Conservation (phyloP, 2,329 filamentous ascomycete species). For the Alternaria solani region DNA sequence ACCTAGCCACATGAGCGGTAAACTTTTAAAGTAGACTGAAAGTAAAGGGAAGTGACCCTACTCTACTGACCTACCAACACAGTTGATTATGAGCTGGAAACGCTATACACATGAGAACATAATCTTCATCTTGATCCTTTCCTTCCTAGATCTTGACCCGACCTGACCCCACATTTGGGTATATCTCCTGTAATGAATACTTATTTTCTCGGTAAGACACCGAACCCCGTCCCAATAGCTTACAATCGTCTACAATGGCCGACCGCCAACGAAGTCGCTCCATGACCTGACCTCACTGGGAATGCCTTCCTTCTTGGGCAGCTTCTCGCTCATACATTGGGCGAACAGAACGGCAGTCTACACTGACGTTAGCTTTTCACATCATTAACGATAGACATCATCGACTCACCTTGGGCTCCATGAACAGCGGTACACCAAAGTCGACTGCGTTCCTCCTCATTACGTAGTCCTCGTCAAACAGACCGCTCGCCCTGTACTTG, state of each 20-base stretch:
- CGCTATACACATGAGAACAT: slow-evolving; percentile 27
- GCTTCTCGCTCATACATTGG: slow-evolving; percentile 95
- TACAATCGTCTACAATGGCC: slow-evolving; percentile 36
- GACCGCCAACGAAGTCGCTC: slow-evolving; percentile 86
- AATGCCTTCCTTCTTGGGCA: slow-evolving; percentile 86
- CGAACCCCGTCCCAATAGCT: background rate
- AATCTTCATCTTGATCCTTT: slow-evolving; percentile 8
- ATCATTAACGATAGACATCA: background rate
- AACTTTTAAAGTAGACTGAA: slow-evolving; percentile 4
- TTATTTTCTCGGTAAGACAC: background rate
- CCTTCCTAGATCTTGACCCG: background rate
- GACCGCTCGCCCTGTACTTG: slow-evolving; percentile 79
- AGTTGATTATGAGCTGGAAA: slow-evolving; percentile 16
- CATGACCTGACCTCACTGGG: slow-evolving; percentile 90
- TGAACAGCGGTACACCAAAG: slow-evolving; percentile 96
- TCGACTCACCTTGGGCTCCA: slow-evolving; percentile 89
- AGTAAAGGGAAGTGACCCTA: slow-evolving; percentile 11
- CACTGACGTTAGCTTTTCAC: slow-evolving; percentile 25
- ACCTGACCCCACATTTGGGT: slow-evolving; percentile 13
- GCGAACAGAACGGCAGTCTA: slow-evolving; percentile 96
- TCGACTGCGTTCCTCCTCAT: slow-evolving; percentile 98
- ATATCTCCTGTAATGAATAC: slow-evolving; percentile 16
- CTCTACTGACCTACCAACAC: slow-evolving; percentile 11
- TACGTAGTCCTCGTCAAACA: slow-evolving; percentile 93
- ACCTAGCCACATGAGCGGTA: slow-evolving; percentile 1